These are phyloP conservation scores for Leucocoprinus birnbaumii DNA, from an alignment of 768 basidiomycete genomes.

Conservation along the genomic window DNA sequence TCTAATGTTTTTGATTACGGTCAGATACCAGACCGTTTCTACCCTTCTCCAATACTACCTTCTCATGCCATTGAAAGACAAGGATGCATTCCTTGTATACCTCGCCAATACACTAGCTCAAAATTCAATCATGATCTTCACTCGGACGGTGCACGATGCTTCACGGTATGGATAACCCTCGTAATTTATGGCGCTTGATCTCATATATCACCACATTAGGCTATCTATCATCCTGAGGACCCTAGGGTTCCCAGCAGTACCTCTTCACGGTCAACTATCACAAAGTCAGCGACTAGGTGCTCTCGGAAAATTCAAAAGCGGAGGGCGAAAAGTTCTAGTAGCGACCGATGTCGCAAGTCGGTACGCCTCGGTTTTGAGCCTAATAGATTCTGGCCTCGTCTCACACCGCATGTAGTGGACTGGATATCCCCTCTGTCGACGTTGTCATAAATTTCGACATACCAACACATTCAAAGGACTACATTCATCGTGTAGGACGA, in stretches of 20 bases:
- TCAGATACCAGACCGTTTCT: slow-evolving; percentile 94
- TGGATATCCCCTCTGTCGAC: slow-evolving; percentile 96
- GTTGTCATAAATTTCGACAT: slow-evolving; percentile 98
- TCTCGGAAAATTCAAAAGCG: slow-evolving; percentile 92
- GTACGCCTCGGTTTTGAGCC: slow-evolving; percentile 35
- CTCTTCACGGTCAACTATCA: slow-evolving; percentile 91
- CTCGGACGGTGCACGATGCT: slow-evolving; percentile 91
- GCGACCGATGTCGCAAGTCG: slow-evolving; percentile 97
- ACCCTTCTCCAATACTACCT: slow-evolving; percentile 96
- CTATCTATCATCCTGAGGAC: slow-evolving; percentile 86
- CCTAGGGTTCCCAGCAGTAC: slow-evolving; percentile 92
- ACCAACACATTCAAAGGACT: slow-evolving; percentile 97
- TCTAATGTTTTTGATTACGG: slow-evolving; percentile 10
- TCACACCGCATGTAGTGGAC: slow-evolving; percentile 50
- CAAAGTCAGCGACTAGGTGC: slow-evolving; percentile 94
- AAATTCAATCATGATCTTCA: slow-evolving; percentile 95
- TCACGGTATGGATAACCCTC: slow-evolving; percentile 62
- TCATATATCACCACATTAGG: too few species aligned
- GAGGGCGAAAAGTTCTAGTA: slow-evolving; percentile 86
- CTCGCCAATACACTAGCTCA: slow-evolving; percentile 86
- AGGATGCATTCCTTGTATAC: slow-evolving; percentile 89
- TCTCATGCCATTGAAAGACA: slow-evolving; percentile 86
- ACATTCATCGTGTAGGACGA: slow-evolving; percentile 96
- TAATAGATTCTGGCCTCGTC: neutral
- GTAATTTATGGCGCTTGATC: too few species aligned